Evolutionary conservation across 108 stramenopile genomes (phyloP).

Genomic region (Discostella stelligeroides): DNA sequence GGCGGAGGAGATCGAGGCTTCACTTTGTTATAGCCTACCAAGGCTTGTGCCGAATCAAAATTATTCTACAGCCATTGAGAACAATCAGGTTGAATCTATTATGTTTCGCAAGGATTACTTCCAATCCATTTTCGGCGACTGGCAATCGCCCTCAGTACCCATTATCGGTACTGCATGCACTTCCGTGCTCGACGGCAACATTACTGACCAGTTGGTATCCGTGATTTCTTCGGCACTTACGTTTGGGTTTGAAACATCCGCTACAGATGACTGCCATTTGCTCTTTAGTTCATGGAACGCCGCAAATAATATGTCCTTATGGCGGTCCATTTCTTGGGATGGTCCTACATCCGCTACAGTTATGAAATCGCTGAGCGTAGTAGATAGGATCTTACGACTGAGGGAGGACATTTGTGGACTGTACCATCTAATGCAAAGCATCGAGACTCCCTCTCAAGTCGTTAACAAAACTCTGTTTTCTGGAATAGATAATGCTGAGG

Average conservation of each 20-base stretch:
- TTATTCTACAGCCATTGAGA: not conserved
- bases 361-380: conserved; percentile 10
- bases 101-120: conserved; percentile 31
- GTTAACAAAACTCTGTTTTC: conserved; percentile 50
- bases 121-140: conserved; percentile 67
- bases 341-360: conserved; percentile 21
- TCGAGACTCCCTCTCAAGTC: conserved; percentile 8
- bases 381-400: conserved; percentile 29
- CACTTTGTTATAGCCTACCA: conserved; percentile 46
- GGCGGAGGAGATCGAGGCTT: conserved; percentile 33
- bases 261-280: conserved; percentile 61
- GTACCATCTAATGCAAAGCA: conserved; percentile 26
- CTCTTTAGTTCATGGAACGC: conserved; percentile 81
- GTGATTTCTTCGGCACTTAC: conserved; percentile 47
- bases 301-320: conserved; percentile 50
- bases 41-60: conserved; percentile 3
- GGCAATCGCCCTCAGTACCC: conserved; percentile 61
- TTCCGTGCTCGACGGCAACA: conserved; percentile 6
- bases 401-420: conserved; percentile 48
- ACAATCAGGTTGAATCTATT: not conserved
- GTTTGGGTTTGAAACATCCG: conserved; percentile 56
- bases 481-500: conserved; percentile 18
- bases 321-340: conserved; percentile 33
- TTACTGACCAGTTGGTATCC: conserved; percentile 20
- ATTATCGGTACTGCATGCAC: conserved; percentile 4